Evolutionary conservation across 495 filamentous ascomycete species (phyloP), one percentile per base, ranked within the genome.

Genomic region (Podospora anserina): DNA sequence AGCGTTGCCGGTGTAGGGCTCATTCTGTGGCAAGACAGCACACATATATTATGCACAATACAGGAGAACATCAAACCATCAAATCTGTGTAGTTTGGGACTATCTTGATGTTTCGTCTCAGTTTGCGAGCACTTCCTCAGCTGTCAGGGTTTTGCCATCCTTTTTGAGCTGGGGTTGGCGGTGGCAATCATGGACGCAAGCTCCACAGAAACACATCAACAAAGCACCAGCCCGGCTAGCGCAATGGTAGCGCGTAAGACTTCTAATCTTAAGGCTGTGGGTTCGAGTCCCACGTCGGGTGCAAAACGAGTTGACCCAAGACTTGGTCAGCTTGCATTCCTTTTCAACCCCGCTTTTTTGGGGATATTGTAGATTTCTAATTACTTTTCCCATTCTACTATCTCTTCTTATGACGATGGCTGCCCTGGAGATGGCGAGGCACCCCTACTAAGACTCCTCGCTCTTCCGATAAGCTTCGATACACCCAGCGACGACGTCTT

Each of bases 211-310:
- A 23, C 1, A 4, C 63, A 23, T 16, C n/a, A 63, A 20, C 32
- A 39, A 39, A 28, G 19, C 18, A 34, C 20, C 39, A 27, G 58
- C 39, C 20, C 19, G 32, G 59, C 59, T 61, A 61, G 59, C 59
- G 59, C 59, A 61, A 61, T 61, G 59, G 59, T 61, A 61, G 59
- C 59, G 59, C 59, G 59, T 61, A 61, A 61, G 59, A 61, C 59
- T 61, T 61, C 59, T 61, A 61, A 61, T 61, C 59, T 61, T 61
- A 61, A 61, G 59, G 59, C 59, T 61, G 59, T 61, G 59, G 59
- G 59, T 61, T 61, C 59, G 59, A 61, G 59, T 61, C 59, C 59
- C 59, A 61, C 59, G 59, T 61, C 59, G 59, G 59, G 59, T 44
- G 19, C 56, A 26, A n/a, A 32, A 4, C 0, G 4, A 32, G 7